Percentiles rank a stretch among this genome's conserved stretches.
Conservation (phyloP, 2,329 filamentous ascomycete genomes). For the Ilyonectria mors-panacis region DNA sequence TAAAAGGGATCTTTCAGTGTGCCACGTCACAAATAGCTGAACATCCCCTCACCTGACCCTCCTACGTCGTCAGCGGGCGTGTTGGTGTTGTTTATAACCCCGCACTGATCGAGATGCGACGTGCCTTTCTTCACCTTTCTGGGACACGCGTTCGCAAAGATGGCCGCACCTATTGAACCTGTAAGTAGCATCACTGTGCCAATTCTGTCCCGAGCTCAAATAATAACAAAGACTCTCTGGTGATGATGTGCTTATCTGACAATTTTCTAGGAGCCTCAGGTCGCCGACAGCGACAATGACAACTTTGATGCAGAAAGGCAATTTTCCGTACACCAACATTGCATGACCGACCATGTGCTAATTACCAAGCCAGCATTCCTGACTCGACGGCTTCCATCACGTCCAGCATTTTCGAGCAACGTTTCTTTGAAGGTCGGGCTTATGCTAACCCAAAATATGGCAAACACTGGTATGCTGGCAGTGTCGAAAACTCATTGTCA, state of each 20-base stretch:
- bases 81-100: neutral
- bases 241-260: neutral
- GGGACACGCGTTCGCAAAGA: conserved; percentile 4
- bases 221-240: neutral
- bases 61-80: too few species aligned
- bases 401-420: conserved; percentile 43
- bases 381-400: conserved; percentile 40
- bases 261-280: neutral
- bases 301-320: neutral
- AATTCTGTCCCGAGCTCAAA: neutral
- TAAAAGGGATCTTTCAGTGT: too few species aligned
- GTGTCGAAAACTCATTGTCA: too few species aligned
- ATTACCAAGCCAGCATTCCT: neutral
- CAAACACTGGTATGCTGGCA: conserved; percentile 33
- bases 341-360: neutral
- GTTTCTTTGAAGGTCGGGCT: conserved; percentile 38
- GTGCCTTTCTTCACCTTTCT: neutral
- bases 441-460: conserved; percentile 47
- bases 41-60: too few species aligned
- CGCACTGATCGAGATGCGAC: neutral
- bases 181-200: neutral
- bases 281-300: neutral
- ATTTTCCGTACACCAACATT: neutral
- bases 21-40: too few species aligned
- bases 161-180: conserved; percentile 26